These are phyloP conservation scores for Ananas comosus DNA, from an alignment of 176 grass and related monocot species.

Conservation along the genomic window DNA sequence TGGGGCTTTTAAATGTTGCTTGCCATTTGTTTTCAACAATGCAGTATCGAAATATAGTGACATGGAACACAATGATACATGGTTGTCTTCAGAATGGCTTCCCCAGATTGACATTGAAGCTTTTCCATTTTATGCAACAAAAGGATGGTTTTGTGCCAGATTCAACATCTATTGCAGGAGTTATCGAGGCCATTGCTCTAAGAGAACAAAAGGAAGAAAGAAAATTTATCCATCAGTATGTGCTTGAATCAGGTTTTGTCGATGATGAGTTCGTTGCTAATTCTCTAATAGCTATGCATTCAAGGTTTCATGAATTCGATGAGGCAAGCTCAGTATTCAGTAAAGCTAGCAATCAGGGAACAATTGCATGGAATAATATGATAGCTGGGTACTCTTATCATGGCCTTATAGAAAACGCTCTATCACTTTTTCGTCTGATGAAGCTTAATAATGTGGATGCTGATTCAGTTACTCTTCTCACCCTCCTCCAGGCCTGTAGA, in stretches of 20 bases:
- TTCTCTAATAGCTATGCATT: constrained; percentile 18
- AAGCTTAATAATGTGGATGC: constrained; percentile 13
- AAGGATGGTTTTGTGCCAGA: constrained; percentile 13
- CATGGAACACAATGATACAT: constrained; percentile 24
- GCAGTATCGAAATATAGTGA: constrained; percentile 15
- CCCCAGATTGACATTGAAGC: constrained; percentile 9
- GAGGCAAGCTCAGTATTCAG: constrained; percentile 10
- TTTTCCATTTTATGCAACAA: constrained; percentile 24
- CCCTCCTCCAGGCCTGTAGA: constrained; percentile 1
- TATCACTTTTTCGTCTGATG: constrained; percentile 7
- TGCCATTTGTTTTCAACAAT: constrained; percentile 15
- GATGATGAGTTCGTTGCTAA: constrained; percentile 23
- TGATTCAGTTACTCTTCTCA: constrained; percentile 8
- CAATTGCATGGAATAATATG: constrained; percentile 17
- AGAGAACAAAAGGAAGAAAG: constrained; percentile 14
- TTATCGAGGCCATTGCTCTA: constrained; percentile 16
- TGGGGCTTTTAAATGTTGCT: neutral
- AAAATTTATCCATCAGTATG: constrained; percentile 16
- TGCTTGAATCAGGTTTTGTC: neutral
- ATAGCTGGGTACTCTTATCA: constrained; percentile 6
- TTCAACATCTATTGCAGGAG: constrained; percentile 20
- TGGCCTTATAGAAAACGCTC: constrained; percentile 7
- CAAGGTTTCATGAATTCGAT: constrained; percentile 15
- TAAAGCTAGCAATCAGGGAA: constrained; percentile 6
- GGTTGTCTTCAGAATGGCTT: constrained; percentile 14